These are phyloP conservation scores for Xylariaceae sp. DNA, from an alignment of 2,329 filamentous ascomycete genomes.

Conservation along the genomic window DNA sequence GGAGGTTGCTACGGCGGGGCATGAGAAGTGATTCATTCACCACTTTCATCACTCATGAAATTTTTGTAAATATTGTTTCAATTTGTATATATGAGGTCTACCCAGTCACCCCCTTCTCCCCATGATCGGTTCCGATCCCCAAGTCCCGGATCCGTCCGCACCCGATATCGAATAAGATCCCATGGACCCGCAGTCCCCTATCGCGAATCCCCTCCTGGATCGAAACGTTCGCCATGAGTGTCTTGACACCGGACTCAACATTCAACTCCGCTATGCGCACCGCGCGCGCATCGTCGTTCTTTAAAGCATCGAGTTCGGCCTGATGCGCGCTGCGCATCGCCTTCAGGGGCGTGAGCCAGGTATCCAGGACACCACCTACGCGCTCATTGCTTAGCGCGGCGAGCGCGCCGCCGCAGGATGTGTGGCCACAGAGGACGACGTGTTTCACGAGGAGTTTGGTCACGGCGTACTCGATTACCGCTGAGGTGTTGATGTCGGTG, in stretches of 20 bases:
- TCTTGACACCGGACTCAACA: constrained; percentile 62
- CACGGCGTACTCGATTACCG: constrained; percentile 77
- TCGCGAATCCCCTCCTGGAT: constrained; percentile 67
- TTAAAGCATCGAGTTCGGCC: constrained; percentile 50
- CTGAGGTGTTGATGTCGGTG: constrained; percentile 67
- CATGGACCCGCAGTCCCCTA: constrained; percentile 68
- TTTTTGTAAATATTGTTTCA: background rate
- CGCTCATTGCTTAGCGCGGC: constrained; percentile 48
- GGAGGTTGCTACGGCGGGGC: constrained; percentile 75
- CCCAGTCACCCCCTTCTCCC: constrained; percentile 13
- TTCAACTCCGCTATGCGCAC: constrained; percentile 70
- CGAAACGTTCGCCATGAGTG: constrained; percentile 62
- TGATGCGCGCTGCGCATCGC: constrained; percentile 42
- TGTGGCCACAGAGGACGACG: constrained; percentile 66
- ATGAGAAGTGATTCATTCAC: constrained; percentile 37
- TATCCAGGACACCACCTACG: constrained; percentile 50
- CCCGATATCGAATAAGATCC: constrained; percentile 64
- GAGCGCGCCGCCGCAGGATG: constrained; percentile 60
- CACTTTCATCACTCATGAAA: no score
- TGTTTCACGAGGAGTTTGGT: constrained; percentile 64
- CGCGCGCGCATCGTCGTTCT: constrained; percentile 49
- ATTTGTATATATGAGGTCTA: background rate
- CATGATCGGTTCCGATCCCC: constrained; percentile 36
- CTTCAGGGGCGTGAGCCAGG: constrained; percentile 49
- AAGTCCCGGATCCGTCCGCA: constrained; percentile 47